phyloP scores from a whole-genome alignment of 1,284 basidiomycete genomes.

The Ceratobasidium sp. region DNA sequence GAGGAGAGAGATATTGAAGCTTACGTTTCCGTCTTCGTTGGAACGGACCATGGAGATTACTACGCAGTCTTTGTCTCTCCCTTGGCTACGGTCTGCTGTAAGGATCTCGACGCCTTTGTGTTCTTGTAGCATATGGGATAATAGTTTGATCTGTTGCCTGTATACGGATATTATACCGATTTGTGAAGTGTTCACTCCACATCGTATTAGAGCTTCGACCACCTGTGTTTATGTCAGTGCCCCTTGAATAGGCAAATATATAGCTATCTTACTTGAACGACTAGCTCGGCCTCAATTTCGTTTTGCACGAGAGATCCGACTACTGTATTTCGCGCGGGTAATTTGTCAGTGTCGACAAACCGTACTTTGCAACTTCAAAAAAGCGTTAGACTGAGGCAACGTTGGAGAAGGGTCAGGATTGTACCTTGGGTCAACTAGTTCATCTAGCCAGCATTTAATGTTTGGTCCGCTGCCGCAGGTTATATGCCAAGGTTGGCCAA shows the following conservation, averaged over 20 bases:
- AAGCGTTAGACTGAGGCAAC: neutral
- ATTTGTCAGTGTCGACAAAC: constrained; percentile 91
- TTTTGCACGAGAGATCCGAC: constrained; percentile 93
- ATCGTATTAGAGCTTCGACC: constrained; percentile 71
- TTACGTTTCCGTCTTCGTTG: constrained; percentile 78
- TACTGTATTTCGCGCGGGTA: constrained; percentile 84
- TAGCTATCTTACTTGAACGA: constrained; percentile 58
- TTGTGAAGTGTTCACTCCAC: constrained; percentile 77
- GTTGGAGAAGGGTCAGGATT: constrained; percentile 49
- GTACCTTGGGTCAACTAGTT: constrained; percentile 75
- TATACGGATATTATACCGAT: constrained; percentile 94
- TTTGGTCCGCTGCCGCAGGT: constrained; percentile 29
- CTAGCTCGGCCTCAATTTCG: constrained; percentile 76
- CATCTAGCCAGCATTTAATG: constrained; percentile 77
- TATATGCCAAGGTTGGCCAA: constrained; percentile 53
- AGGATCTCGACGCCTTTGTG: constrained; percentile 83
- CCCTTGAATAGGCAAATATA: neutral
- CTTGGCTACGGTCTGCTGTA: constrained; percentile 96
- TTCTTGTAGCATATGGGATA: constrained; percentile 70
- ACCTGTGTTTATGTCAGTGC: neutral
- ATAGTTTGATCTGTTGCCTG: constrained; percentile 93
- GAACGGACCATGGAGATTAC: constrained; percentile 94
- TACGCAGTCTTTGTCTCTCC: constrained; percentile 95
- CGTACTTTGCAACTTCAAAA: constrained; percentile 80
- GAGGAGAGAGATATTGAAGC: constrained; percentile 54